Evolutionary conservation across 2,329 filamentous ascomycete species (phyloP), one percentile per base, ranked within the genome.

Genomic region (Exophiala lecanii-corni): DNA sequence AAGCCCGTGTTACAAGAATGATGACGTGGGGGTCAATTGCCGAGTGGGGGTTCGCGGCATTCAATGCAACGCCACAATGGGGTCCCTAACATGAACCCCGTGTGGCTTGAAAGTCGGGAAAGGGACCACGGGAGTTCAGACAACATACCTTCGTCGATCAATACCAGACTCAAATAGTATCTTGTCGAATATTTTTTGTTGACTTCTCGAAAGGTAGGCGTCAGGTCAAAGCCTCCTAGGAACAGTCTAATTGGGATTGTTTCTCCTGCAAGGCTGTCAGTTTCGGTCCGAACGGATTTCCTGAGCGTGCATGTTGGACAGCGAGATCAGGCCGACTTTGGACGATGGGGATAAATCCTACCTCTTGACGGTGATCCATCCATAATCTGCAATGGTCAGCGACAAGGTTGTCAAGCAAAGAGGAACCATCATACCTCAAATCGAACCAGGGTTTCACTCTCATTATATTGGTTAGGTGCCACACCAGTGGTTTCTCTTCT

Each of bases 141-240:
- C 45, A 38, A 64, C 72, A 55, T 68, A 86, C 87, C 87, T 79
- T 96, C 89, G 60, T 96, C 89, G 56, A 96, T 96, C 55, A 96
- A 76, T 16, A 98, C 92, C 50, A 98, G 71, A 63, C 89, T 96
- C 51, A 98, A 78, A 69, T 98, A 98, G 70, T 98, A 98, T 59
- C 92, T 78, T 26, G 91, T 97, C 18, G 91, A 97, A 68, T 95
- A 98, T 71, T 98, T 98, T 76, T 98, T 98, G 78, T 98, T 98
- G 56, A 98, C 94, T 65, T 98, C 92, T 50, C 92, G 86, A 78
- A 98, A 98, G 9, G 92, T 98, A 12, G 92, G 92, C 3, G 92
- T 98, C 51, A 98, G 70, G 67, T 98, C 94, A 64, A 98, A 98
- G 39, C 92, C 92, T 49, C 92, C 92, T 7, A 98, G 79, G 79